A percentile compares a stretch with the other conserved stretches of the same genome.
Evolutionary conservation across 768 basidiomycete species (phyloP).

Genomic region (Amanita fuliginea): DNA sequence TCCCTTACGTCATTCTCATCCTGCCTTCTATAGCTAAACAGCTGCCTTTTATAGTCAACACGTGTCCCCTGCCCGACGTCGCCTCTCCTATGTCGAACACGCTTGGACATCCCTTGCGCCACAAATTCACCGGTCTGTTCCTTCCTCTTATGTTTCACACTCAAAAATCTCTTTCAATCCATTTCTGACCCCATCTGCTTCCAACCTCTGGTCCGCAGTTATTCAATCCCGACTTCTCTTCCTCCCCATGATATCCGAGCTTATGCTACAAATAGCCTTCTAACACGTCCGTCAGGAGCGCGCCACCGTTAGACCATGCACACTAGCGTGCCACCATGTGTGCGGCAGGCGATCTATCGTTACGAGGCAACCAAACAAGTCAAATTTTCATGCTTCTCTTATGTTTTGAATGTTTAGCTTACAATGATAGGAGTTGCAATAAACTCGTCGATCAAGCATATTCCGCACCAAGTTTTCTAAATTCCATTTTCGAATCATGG

Average conservation of each 20-base stretch:
- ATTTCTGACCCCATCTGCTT: constrained; percentile 3
- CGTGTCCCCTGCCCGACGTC: constrained; percentile 12
- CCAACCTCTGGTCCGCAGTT: constrained; percentile 11
- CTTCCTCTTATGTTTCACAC: neutral
- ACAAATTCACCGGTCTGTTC: constrained; percentile 15
- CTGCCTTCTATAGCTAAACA: constrained; percentile 11
- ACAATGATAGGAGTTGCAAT: constrained; percentile 5
- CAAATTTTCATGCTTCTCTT: neutral
- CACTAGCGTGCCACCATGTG: neutral
- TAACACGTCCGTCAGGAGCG: neutral
- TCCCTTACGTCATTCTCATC: constrained; percentile 8
- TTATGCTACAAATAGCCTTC: constrained; percentile 6
- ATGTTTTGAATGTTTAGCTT: constrained; percentile 6
- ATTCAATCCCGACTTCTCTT: constrained; percentile 1
- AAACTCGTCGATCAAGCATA: constrained; percentile 4
- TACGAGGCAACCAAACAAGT: neutral
- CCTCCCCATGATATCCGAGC: constrained; percentile 2
- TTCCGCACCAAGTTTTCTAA: neutral
- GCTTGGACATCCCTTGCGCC: constrained; percentile 12
- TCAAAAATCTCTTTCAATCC: neutral
- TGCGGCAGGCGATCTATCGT: neutral
- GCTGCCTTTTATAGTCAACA: constrained; percentile 15
- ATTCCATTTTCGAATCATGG: neutral
- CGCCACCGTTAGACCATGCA: neutral
- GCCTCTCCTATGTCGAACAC: constrained; percentile 8